Base-by-base conservation (phyloP, 2,329 filamentous ascomycete genomes). In the Fonsecaea multimorphosa region DNA sequence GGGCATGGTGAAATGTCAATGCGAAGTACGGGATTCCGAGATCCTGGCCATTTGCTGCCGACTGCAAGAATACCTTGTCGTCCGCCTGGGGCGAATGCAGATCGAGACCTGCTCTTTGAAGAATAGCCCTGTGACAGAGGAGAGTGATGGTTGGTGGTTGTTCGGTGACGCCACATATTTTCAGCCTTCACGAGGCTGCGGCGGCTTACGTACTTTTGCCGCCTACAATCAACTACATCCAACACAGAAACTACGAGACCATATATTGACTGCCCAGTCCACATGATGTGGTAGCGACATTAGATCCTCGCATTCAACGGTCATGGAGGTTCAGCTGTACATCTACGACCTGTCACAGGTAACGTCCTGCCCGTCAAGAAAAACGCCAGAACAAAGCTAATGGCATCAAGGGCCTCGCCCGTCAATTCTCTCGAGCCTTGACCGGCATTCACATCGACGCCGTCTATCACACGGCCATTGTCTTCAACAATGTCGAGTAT, bases 391-490 rank as follows among this genome's bases (percentile, higher is more conserved):
- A 49, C 44, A 16, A n/a, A 54, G 12, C 55, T 68, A 46, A 66
- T 53, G 2, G 58, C 34, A 44, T 49, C 51, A 65, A 86, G 84
- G 85, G 85, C 72, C 80, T 87, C 70, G 85, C 85, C 58, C 79
- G 84, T 70, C 71, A 86, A 79, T 85, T 87, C 76, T 88, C 85
- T 12, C 76, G 75, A 57, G 79, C 84, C 55, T 81, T 91, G 53
- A 84, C 89, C 3, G 89, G 89, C 1, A 85, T 84, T 1, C 87
- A 90, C 59, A 91, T 97, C 57, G 94, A 98, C 77, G 95, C 95
- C 61, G 87, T 99, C 60, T 98, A 98, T 72, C 95, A 99, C 77
- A 98, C 95, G 0, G 92, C 93, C 0, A 88, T 99, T 61, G 89
- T 97, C 49, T 83, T 98, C 44, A 86, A 88, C 59, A 89, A 89